Evolutionary conservation across 2,329 filamentous ascomycete genomes (phyloP), one percentile per base, ranked within the genome.

Genomic region (Emmonsia crescens): DNA sequence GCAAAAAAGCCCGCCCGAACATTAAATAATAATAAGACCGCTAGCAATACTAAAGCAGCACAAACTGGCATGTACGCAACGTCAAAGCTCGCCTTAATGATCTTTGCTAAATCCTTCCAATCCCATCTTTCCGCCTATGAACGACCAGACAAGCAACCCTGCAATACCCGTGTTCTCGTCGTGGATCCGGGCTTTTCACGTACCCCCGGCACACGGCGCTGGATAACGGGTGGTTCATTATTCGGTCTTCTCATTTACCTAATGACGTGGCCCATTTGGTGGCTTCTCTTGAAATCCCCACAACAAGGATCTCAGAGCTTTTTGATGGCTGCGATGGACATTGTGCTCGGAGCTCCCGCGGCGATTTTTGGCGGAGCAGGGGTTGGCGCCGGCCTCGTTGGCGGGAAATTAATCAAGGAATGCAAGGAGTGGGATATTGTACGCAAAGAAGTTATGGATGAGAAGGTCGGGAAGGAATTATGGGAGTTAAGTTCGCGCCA

Each of bases 401-500:
- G 89, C 9, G 89, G 87, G 0, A 86, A 82, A 70, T 72, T 95
- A 57, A 81, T 99, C 72, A 97, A 96, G 75, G 95, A 97, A 74
- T 97, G 93, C 72, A 85, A 84, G 67, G 84, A 90, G 70, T 81
- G 92, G 21, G 83, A 88, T 64, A 88, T 85, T 73, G 82, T 87
- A 31, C 81, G 89, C 60, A 79, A 77, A 31, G 92, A 96, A 69
- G 81, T 96, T 52, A 82, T 82, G 66, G 89, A 96, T 70, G 91
- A 95, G 66, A 83, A 82, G 24, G 77, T 89, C 36, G 91, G 91
- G 62, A 91, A 95, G 81, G 84, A 86, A 72, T 78, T 99, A 19
- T 99, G 93, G 93, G 85, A 95, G 71, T 86, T 89, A 62, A 96
- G 89, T 71, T 92, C 96, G 70, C 85, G 85, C 71, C 83, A 95